A percentile compares a stretch with the other conserved stretches of the same genome.
phyloP scores from a whole-genome alignment of 352 stramenopile species.

The Phytopythium mirpurense region DNA sequence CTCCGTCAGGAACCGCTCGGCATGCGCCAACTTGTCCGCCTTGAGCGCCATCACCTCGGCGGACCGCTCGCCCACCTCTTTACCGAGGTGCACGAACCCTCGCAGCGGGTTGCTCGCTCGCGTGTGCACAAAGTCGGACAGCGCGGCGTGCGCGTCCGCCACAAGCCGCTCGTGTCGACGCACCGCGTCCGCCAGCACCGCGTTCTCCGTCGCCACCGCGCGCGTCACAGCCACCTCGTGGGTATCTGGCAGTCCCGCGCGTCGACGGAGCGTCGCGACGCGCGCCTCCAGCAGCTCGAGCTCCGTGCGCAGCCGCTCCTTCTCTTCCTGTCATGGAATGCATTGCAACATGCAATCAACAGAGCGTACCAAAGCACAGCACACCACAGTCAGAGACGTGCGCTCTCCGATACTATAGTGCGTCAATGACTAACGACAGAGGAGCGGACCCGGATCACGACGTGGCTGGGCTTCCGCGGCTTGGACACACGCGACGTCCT shows the following conservation, averaged over 20 bases:
- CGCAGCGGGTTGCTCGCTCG: constrained; percentile 20
- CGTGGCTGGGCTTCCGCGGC: constrained; percentile 17
- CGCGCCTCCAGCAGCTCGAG: constrained; percentile 24
- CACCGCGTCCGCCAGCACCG: constrained; percentile 15
- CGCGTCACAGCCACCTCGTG: constrained; percentile 20
- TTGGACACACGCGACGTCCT: constrained; percentile 10
- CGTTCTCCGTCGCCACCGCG: constrained; percentile 16
- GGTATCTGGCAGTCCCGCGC: constrained; percentile 19
- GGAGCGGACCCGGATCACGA: constrained; percentile 17
- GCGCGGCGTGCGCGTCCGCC: constrained; percentile 14
- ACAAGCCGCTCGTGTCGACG: constrained; percentile 18
- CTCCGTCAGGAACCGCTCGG: constrained; percentile 23
- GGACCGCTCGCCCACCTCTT: constrained; percentile 12
- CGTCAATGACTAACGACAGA: too few species aligned
- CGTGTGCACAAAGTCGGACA: constrained; percentile 23
- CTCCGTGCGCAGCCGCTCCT: constrained; percentile 21
- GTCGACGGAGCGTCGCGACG: constrained; percentile 19
- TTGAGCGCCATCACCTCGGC: constrained; percentile 26
- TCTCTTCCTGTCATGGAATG: constrained; percentile 25
- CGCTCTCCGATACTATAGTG: too few species aligned
- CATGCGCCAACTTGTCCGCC: constrained; percentile 20
- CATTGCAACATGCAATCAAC: too few species aligned
- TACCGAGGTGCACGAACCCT: constrained; percentile 21
- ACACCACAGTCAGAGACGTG: too few species aligned
- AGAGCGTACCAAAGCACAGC: too few species aligned